A percentile compares a stretch with the other conserved stretches of the same genome.
Evolutionary conservation across 768 basidiomycete genomes (phyloP).

Genomic region (Gloeostereum incarnatum): DNA sequence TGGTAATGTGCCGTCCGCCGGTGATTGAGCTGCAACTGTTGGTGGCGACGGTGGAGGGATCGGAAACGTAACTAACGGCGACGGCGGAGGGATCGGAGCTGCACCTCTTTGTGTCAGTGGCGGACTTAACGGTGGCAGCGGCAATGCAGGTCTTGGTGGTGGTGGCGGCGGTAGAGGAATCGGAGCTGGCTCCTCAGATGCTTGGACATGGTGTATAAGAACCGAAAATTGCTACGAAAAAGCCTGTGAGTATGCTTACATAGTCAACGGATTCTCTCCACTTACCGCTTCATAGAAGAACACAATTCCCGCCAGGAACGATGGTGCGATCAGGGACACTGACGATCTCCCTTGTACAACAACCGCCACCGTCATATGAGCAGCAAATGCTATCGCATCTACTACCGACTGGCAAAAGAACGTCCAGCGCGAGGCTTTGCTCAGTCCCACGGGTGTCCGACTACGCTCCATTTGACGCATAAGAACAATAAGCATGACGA

Average conservation of each 20-base stretch:
- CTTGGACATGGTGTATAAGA: constrained; percentile 75
- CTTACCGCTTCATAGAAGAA: constrained; percentile 79
- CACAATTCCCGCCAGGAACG: constrained; percentile 72
- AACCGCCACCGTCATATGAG: constrained; percentile 83
- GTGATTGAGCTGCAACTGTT: constrained; percentile 6
- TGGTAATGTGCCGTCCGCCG: constrained; percentile 2
- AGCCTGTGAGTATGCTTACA: background rate
- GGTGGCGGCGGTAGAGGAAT: constrained; percentile 20
- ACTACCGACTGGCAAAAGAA: constrained; percentile 73
- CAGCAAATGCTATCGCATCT: constrained; percentile 80
- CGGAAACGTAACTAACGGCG: constrained; percentile 1
- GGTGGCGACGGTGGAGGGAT: constrained; percentile 5
- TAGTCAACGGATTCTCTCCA: constrained; percentile 6
- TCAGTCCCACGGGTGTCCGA: constrained; percentile 70
- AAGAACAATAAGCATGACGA: constrained; percentile 56
- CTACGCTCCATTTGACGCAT: constrained; percentile 68
- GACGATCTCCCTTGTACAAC: constrained; percentile 77
- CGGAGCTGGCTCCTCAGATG: constrained; percentile 49
- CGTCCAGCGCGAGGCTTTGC: constrained; percentile 75
- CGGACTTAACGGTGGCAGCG: background rate
- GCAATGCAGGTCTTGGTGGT: constrained; percentile 7
- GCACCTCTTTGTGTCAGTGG: background rate
- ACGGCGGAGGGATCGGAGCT: constrained; percentile 1
- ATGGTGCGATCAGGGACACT: constrained; percentile 73
- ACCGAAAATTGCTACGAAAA: constrained; percentile 69